Evolutionary conservation across 2,329 filamentous ascomycete genomes (phyloP), one percentile per base, ranked within the genome.

Genomic region (Laburnicola sp.): DNA sequence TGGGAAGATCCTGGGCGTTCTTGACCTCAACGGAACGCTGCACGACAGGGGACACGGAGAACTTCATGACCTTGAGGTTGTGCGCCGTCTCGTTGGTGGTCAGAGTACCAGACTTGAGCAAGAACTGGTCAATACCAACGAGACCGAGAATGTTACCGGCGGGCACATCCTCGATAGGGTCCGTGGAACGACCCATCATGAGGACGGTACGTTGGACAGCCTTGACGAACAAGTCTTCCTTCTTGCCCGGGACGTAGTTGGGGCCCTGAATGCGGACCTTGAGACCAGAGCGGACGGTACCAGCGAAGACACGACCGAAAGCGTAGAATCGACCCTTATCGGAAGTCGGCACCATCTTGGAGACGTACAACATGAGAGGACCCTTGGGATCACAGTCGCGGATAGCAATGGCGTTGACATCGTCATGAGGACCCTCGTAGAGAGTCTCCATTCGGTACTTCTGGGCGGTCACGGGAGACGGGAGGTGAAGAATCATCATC

Each of bases 31-130:
- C 94, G 78, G 94, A 96, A 69, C 93, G 93, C 82, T 89, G 93
- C 65, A 99, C 94, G 81, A 99, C 94, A 71, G 94, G 16, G 56
- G 94, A 97, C 77, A 99, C 94, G 74, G 94, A 99, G 89, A 99
- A 99, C 85, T 97, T 97, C 94, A 99, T 99, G 82, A 99, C 94
- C 88, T 97, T 97, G 74, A 99, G 82, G 88, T 99, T 99, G 88
- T 99, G 94, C 76, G 94, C 93, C 64, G 91, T 95, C 68, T 99
- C 94, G 75, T 84, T 87, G 76, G 93, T 97, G 80, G 92, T 96
- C 71, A 99, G 89, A 73, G 94, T 99, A 88, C 94, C 94, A 77
- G 94, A 97, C 88, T 99, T 99, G 84, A 99, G 91, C 84, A 99
- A 84, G 90, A 97, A 99, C 86, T 99, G 94, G 78, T 99, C 94